Percentiles rank a stretch among this genome's conserved stretches.
phyloP scores from a whole-genome alignment of 1,284 basidiomycete genomes.

The Cystobasidiaceae sp. region DNA sequence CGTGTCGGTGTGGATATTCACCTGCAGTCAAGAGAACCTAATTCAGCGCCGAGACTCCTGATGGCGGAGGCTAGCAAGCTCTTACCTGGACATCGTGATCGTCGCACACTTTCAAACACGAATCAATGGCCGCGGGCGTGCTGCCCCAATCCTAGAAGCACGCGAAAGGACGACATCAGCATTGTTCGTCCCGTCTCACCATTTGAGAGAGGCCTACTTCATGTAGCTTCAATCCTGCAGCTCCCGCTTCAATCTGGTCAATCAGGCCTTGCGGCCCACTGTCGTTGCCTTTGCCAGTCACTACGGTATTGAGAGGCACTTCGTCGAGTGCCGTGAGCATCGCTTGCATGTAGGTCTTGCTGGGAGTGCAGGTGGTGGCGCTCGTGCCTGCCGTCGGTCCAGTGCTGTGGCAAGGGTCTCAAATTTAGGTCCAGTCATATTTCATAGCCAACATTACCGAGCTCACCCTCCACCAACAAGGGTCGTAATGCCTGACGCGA shows the following conservation, averaged over 20 bases:
- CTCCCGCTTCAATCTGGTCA: constrained; percentile 82
- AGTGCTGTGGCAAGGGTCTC: constrained; percentile 53
- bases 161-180: too few species aligned
- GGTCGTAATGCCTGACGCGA: constrained; percentile 65
- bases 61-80: constrained; percentile 2
- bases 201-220: constrained; percentile 53
- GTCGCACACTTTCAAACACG: constrained; percentile 75
- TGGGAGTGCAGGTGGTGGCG: constrained; percentile 93
- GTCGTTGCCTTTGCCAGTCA: constrained; percentile 69
- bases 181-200: too few species aligned
- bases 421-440: constrained; percentile 42
- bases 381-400: constrained; percentile 85
- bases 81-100: constrained; percentile 86
- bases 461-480: constrained; percentile 72
- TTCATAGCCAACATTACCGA: neutral
- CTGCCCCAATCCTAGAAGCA: constrained; percentile 75
- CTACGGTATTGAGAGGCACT: constrained; percentile 79
- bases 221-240: constrained; percentile 87
- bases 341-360: constrained; percentile 74
- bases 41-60: too few species aligned
- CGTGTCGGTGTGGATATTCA: constrained; percentile 97
- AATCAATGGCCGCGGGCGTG: constrained; percentile 78
- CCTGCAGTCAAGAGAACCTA: too few species aligned
- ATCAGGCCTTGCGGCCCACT: constrained; percentile 63
- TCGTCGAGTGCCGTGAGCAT: constrained; percentile 87